Conservation (phyloP, 495 filamentous ascomycete species). For the Ramalina peruviana region DNA sequence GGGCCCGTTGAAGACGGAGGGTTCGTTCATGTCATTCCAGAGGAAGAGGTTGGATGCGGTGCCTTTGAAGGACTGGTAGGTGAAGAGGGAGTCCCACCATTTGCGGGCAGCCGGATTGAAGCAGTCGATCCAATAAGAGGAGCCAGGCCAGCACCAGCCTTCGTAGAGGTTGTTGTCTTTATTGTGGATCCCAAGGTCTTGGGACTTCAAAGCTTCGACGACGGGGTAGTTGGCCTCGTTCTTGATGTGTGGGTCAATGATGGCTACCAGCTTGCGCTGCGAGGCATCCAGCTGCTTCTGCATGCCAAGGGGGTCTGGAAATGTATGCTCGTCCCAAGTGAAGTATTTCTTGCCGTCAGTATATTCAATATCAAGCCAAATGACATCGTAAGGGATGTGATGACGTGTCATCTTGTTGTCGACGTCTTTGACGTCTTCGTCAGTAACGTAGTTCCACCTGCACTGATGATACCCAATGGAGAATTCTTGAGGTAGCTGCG, state of each 20-base stretch:
- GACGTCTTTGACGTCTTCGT: conserved; percentile 91
- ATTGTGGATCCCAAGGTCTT: conserved; percentile 69
- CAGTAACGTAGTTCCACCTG: conserved; percentile 95
- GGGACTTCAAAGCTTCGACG: conserved; percentile 65
- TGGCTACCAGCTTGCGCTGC: conserved; percentile 79
- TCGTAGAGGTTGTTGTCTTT: conserved; percentile 85
- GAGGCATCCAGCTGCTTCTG: conserved; percentile 67
- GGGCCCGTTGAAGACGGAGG: conserved; percentile 94
- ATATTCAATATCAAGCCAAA: conserved; percentile 97
- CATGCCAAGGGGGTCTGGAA: conserved; percentile 77
- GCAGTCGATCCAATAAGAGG: conserved; percentile 87
- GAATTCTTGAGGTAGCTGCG: conserved; percentile 80
- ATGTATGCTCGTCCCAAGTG: conserved; percentile 81
- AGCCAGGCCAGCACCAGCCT: conserved; percentile 97
- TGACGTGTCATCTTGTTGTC: conserved; percentile 91
- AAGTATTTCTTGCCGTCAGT: conserved; percentile 95
- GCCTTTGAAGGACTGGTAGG: conserved; percentile 73
- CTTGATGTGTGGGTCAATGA: conserved; percentile 97
- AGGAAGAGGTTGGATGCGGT: conserved; percentile 73
- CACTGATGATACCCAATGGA: conserved; percentile 92
- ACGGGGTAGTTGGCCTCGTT: conserved; percentile 67
- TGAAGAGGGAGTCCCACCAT: conserved; percentile 85
- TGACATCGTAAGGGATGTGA: conserved; percentile 93
- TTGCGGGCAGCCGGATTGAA: conserved; percentile 76
- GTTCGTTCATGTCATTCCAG: conserved; percentile 99